These are phyloP conservation scores for Penicillium desertorum DNA, from an alignment of 495 filamentous ascomycete species.

Conservation along the genomic window DNA sequence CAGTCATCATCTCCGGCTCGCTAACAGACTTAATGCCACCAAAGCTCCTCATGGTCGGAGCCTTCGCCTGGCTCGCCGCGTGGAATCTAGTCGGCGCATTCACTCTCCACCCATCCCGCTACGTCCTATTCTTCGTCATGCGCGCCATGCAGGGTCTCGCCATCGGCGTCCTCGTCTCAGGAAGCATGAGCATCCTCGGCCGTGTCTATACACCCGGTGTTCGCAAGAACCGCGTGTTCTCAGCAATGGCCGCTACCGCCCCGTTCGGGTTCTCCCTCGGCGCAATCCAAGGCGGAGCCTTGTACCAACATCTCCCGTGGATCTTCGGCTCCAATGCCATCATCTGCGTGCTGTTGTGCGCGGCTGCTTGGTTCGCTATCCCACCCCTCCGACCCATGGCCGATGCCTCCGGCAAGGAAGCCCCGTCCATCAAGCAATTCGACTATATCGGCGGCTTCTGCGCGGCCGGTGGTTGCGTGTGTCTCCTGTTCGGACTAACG, in stretches of 20 bases:
- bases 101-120: constrained; percentile 34
- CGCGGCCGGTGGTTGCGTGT: constrained; percentile 30
- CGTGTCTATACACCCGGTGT: constrained; percentile 32
- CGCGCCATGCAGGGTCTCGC: constrained; percentile 34
- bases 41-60: constrained; percentile 41
- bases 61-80: constrained; percentile 41
- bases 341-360: constrained; percentile 19
- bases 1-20: constrained; percentile 45
- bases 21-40: constrained; percentile 44
- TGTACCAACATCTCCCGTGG: constrained; percentile 29
- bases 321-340: constrained; percentile 34
- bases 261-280: constrained; percentile 33
- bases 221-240: constrained; percentile 35
- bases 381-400: constrained; percentile 25
- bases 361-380: constrained; percentile 26
- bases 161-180: constrained; percentile 30
- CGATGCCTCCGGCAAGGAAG: constrained; percentile 24
- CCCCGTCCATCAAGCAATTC: constrained; percentile 27
- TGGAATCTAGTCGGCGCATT: constrained; percentile 45
- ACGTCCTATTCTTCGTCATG: constrained; percentile 31
- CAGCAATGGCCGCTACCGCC: constrained; percentile 28
- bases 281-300: constrained; percentile 28
- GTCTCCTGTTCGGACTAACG: constrained; percentile 31
- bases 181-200: constrained; percentile 33
- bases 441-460: constrained; percentile 29